Evolutionary conservation across 345 rosid species (phyloP).

Genomic region (Euphorbia lathyris): DNA sequence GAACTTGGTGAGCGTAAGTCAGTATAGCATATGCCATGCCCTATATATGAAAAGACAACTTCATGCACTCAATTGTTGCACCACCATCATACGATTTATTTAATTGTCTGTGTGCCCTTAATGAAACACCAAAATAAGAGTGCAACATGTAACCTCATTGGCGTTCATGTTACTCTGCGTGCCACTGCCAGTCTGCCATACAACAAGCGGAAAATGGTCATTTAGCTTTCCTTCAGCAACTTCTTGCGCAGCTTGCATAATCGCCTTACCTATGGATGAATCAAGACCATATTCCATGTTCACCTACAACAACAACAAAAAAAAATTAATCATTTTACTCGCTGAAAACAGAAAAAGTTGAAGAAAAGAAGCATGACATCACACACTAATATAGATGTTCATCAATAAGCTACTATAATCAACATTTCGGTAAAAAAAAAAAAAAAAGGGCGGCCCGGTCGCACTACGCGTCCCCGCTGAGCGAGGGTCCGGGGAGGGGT

Average conservation of each 20-base stretch:
- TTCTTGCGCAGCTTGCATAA: slow-evolving; percentile 92
- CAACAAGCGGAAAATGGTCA: slow-evolving; percentile 87
- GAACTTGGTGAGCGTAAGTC: too few species aligned
- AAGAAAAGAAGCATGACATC: not conserved
- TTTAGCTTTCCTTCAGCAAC: slow-evolving; percentile 84
- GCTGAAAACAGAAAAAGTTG: not conserved
- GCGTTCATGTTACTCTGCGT: slow-evolving; percentile 99
- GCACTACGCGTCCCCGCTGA: too few species aligned
- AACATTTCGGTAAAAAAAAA: not conserved
- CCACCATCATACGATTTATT: too few species aligned
- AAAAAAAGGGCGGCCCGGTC: too few species aligned
- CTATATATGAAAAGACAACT: too few species aligned
- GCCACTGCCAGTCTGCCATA: slow-evolving; percentile 99
- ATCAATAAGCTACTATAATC: not conserved
- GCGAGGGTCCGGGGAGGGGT: too few species aligned
- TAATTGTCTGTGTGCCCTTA: too few species aligned
- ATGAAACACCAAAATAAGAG: not conserved
- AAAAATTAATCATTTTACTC: not conserved
- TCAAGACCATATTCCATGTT: slow-evolving; percentile 95
- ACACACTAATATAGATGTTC: not conserved
- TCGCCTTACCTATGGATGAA: slow-evolving; percentile 72
- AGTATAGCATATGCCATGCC: too few species aligned
- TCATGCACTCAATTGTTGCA: too few species aligned
- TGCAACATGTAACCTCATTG: slow-evolving; percentile 63
- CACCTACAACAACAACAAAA: slow-evolving; percentile 54